Evolutionary conservation across 306 rosid genomes (phyloP).

Genomic region (Spatholobus suberectus): DNA sequence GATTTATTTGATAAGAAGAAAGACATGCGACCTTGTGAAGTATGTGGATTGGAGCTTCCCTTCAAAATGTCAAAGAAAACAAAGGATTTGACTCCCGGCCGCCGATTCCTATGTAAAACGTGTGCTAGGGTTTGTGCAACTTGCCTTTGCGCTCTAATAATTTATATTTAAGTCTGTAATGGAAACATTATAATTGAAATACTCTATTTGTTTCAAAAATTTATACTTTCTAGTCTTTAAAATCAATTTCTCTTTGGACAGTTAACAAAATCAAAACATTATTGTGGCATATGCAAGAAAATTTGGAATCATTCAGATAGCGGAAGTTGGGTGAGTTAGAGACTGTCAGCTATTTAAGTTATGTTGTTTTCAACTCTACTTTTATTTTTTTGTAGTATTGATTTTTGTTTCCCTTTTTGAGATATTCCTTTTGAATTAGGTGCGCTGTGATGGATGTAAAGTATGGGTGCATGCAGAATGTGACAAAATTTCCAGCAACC

Average conservation of each 20-base stretch:
- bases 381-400: slow-evolving; percentile 4
- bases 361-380: neutral
- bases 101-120: slow-evolving; percentile 70
- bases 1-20: slow-evolving; percentile 52
- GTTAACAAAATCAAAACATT: slow-evolving; percentile 80
- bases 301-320: slow-evolving; percentile 89
- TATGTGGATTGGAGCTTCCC: slow-evolving; percentile 69
- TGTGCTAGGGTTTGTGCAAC: slow-evolving; percentile 79
- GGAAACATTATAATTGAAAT: slow-evolving; percentile 36
- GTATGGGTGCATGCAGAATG: slow-evolving; percentile 99
- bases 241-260: slow-evolving; percentile 46
- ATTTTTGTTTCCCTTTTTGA: neutral
- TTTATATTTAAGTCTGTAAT: slow-evolving; percentile 22
- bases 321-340: slow-evolving; percentile 90
- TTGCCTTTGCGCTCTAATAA: slow-evolving; percentile 37
- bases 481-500: slow-evolving; percentile 81
- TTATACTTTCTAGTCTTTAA: slow-evolving; percentile 31
- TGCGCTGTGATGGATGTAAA: slow-evolving; percentile 93
- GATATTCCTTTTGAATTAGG: slow-evolving; percentile 57
- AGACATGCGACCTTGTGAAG: slow-evolving; percentile 63
- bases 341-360: slow-evolving; percentile 24
- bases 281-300: slow-evolving; percentile 96
- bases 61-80: slow-evolving; percentile 62
- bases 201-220: slow-evolving; percentile 17
- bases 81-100: slow-evolving; percentile 55